A percentile compares a stretch with the other conserved stretches of the same genome.
These are phyloP conservation scores for Dunaliella sp. DNA, from an alignment of 139 green algal genomes.

Conservation along the genomic window DNA sequence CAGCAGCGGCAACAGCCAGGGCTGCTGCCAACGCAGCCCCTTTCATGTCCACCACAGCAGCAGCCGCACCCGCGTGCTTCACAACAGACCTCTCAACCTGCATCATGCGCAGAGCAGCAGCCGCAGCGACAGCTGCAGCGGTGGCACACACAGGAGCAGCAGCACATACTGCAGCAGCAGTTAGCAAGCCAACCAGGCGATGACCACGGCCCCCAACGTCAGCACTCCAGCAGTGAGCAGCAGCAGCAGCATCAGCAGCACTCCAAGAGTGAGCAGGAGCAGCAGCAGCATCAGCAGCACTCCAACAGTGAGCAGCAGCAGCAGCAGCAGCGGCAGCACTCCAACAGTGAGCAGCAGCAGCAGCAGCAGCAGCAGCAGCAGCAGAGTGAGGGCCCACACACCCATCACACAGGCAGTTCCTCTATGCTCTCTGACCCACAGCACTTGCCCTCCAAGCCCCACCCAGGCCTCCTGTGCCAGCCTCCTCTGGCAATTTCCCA, in stretches of 20 bases:
- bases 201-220: slow-evolving; percentile 5
- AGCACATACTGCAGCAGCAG: slow-evolving; percentile 5
- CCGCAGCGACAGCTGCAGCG: too few relatives aligned
- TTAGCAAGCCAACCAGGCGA: background rate
- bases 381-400: background rate
- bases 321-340: background rate
- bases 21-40: background rate
- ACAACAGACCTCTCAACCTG: too few relatives aligned
- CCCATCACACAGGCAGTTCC: background rate
- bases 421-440: background rate
- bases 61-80: background rate
- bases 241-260: background rate
- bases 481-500: too few relatives aligned
- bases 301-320: background rate
- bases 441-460: background rate
- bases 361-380: background rate
- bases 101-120: too few relatives aligned
- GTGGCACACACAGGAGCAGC: background rate
- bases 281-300: background rate
- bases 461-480: too few relatives aligned
- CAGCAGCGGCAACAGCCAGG: background rate
- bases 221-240: background rate
- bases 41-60: background rate
- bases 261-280: background rate
- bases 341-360: background rate